These are phyloP conservation scores for Hansenula sp. DNA, from an alignment of 1,139 yeast species.

Conservation along the genomic window DNA sequence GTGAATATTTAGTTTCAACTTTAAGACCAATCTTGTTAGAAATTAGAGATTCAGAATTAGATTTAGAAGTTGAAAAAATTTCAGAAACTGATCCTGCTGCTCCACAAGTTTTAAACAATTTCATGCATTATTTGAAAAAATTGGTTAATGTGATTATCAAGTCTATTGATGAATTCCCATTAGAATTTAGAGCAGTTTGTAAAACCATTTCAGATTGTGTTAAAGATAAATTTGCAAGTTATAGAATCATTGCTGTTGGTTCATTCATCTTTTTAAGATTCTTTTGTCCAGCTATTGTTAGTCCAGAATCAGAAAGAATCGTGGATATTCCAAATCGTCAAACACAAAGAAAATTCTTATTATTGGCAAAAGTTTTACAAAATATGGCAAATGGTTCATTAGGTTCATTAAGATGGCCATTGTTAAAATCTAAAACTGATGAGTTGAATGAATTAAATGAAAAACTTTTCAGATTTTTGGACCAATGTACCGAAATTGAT, in stretches of 20 bases:
- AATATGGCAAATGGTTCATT: slow-evolving; percentile 80
- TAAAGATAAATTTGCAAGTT: slow-evolving; percentile 57
- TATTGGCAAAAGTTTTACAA: slow-evolving; percentile 82
- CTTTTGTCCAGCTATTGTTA: slow-evolving; percentile 87
- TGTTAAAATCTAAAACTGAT: slow-evolving; percentile 37
- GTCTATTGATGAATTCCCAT: slow-evolving; percentile 59
- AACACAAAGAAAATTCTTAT: slow-evolving; percentile 70
- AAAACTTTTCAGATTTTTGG: slow-evolving; percentile 46
- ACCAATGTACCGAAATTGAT: slow-evolving; percentile 26
- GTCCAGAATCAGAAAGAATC: slow-evolving; percentile 71
- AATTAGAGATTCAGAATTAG: slow-evolving; percentile 44
- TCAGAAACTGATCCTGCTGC: slow-evolving; percentile 33
- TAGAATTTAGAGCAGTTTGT: slow-evolving; percentile 71
- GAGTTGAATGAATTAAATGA: slow-evolving; percentile 41
- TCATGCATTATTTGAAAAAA: slow-evolving; percentile 52
- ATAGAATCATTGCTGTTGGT: slow-evolving; percentile 70
- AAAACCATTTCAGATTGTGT: slow-evolving; percentile 66
- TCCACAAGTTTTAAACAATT: slow-evolving; percentile 42
- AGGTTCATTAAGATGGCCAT: slow-evolving; percentile 56
- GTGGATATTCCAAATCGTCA: slow-evolving; percentile 34
- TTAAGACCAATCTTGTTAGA: slow-evolving; percentile 53
- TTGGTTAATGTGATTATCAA: slow-evolving; percentile 58
- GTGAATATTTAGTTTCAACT: slow-evolving; percentile 47
- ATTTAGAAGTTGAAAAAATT: slow-evolving; percentile 65
- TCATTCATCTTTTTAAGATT: slow-evolving; percentile 83